A percentile compares a stretch with the other conserved stretches of the same genome.
Evolutionary conservation across 306 rosid species (phyloP).

Genomic region (Potentilla sterilis): DNA sequence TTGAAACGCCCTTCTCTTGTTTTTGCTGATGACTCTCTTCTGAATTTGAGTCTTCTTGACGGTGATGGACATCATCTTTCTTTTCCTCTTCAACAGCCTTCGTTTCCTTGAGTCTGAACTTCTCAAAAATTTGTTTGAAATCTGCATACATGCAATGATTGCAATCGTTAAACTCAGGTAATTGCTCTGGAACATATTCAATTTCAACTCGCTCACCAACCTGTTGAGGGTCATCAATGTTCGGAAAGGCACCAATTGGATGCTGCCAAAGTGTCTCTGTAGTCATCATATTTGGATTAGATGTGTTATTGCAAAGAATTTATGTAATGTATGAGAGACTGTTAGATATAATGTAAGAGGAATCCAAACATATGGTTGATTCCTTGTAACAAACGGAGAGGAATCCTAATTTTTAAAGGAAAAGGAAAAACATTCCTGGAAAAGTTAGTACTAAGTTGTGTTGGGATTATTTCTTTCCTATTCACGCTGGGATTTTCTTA

Average conservation of each 20-base stretch:
- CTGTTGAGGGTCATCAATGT: constrained; percentile 41
- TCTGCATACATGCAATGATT: constrained; percentile 54
- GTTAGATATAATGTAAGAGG: background rate
- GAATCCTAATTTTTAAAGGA: background rate
- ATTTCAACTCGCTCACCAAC: constrained; percentile 62
- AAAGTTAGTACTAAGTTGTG: background rate
- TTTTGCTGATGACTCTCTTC: constrained; percentile 68
- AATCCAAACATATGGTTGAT: background rate
- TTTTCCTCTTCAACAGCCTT: constrained; percentile 60
- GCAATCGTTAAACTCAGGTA: constrained; percentile 56
- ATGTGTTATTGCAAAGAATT: background rate
- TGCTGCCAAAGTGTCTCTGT: constrained; percentile 49
- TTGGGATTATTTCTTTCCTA: background rate
- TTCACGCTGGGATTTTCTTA: background rate
- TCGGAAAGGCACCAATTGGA: constrained; percentile 49
- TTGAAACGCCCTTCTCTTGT: constrained; percentile 74
- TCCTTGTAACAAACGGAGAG: background rate
- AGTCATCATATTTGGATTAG: constrained; percentile 41
- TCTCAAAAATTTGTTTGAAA: constrained; percentile 75
- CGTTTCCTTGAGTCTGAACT: constrained; percentile 60
- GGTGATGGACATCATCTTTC: constrained; percentile 48
- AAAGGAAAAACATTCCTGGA: background rate
- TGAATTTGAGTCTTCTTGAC: constrained; percentile 73
- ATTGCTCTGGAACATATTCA: constrained; percentile 79
- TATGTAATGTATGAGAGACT: background rate